Conservation (phyloP, 805 yeast species). For the Yarrowia sp. region DNA sequence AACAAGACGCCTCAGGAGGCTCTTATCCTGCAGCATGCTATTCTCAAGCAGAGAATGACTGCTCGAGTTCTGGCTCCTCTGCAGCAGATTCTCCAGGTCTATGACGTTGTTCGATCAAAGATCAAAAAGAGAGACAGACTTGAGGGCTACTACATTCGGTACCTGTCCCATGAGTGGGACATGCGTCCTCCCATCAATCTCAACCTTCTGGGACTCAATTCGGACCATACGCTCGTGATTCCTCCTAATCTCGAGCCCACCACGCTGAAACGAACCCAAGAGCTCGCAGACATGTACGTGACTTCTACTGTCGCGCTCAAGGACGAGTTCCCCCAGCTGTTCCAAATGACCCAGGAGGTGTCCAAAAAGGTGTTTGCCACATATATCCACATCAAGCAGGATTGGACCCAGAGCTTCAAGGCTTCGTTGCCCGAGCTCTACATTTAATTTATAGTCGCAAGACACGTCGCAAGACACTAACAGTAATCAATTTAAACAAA, state of each 20-base stretch:
- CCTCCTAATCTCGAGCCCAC: constrained; percentile 25
- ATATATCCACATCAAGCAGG: constrained; percentile 18
- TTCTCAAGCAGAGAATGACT: constrained; percentile 11
- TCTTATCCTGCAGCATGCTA: background rate
- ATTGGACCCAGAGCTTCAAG: constrained; percentile 17
- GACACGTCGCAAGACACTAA: constrained; percentile 6
- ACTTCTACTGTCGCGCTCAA: constrained; percentile 6
- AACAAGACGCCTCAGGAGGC: background rate
- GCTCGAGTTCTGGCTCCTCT: constrained; percentile 15
- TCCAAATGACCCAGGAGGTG: constrained; percentile 13
- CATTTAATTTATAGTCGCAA: constrained; percentile 21
- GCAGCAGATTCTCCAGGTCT: constrained; percentile 16
- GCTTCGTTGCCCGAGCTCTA: background rate
- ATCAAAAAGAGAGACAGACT: constrained; percentile 22
- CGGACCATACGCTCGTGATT: background rate
- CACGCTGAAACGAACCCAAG: constrained; percentile 17
- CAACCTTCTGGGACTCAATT: constrained; percentile 9
- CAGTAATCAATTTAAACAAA: background rate
- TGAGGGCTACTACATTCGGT: constrained; percentile 25
- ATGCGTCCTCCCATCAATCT: constrained; percentile 21
- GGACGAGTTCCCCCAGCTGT: constrained; percentile 20
- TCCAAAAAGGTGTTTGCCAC: constrained; percentile 12
- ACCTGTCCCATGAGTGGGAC: constrained; percentile 23
- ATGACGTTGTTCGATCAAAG: constrained; percentile 3
- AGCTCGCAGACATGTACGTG: constrained; percentile 16